Evolutionary conservation across 306 rosid genomes (phyloP), one percentile per base, ranked within the genome.

Genomic region (Quercus rubra): DNA sequence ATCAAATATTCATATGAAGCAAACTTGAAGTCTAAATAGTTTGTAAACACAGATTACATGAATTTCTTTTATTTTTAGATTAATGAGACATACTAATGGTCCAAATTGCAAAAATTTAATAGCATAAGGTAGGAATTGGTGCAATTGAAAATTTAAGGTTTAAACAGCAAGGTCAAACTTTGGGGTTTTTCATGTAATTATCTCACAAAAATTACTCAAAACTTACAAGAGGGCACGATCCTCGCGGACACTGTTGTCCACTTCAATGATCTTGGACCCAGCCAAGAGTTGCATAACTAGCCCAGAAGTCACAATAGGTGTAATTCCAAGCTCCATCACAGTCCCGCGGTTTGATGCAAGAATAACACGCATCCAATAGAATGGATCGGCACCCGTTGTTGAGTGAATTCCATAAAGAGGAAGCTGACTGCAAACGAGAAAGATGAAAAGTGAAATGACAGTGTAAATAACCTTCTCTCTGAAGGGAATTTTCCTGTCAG

Each of bases 251-350:
- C 87, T 89, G 88, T 89, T 91, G 90, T 89, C 92, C 2, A 86
- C 96, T 51, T 86, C 88, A 58, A 89, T 91, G 77, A 89, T 89
- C 80, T 89, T 91, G 1, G 92, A 89, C 4, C 90, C 90, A 1
- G 85, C 88, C 52, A 91, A 80, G 77, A 91, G 91, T 70, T 91
- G 90, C 91, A 87, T 84, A 61, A 91, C 92, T 63, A 87, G 74
- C 25, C 93, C 90, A 58, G 96, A 89, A 5, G 93, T 91, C 58
- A 91, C 92, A 80, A 89, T 91, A 1, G 92, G 96, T 21, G 90
- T 84, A 80, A 91, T 89, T 35, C 90, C 93, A 55, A 91, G 89
- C 90, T 91, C 96, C 93, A 91, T 91, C 19, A 89, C 93, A n/a
- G 97, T 91, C n/a, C 97, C 93, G 12, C 92, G 91, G 51, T 78